Conservation (phyloP, 441 rosid species). For the Populus hybrid region DNA sequence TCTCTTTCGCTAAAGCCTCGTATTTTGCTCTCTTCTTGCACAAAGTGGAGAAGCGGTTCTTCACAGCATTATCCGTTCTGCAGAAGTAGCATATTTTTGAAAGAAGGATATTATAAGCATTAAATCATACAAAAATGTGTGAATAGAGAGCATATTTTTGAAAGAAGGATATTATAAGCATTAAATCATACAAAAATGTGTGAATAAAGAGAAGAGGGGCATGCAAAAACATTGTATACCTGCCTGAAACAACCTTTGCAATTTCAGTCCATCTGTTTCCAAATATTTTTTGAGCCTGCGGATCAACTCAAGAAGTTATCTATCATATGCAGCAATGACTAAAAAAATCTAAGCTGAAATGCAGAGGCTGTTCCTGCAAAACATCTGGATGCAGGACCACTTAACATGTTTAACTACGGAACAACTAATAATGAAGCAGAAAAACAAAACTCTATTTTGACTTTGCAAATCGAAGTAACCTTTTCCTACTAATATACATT, state of each 20-base stretch:
- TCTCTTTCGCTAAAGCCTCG: conserved; percentile 91
- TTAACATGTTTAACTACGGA: background rate
- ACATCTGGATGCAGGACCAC: background rate
- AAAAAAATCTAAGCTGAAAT: background rate
- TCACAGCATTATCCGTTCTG: conserved; percentile 99
- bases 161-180: background rate
- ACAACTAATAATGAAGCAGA: background rate
- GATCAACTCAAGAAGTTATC: conserved; percentile 9
- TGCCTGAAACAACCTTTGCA: conserved; percentile 98
- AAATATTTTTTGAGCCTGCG: conserved; percentile 86
- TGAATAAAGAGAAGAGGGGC: conserved; percentile 2
- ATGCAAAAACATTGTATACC: conserved; percentile 41
- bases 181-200: background rate
- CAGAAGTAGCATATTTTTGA: conserved; percentile 19
- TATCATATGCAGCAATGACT: conserved; percentile 19
- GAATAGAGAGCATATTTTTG: conserved; percentile 4
- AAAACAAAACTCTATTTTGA: background rate
- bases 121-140: background rate
- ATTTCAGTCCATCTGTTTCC: conserved; percentile 99
- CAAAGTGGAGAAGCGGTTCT: conserved; percentile 88
- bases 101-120: background rate
- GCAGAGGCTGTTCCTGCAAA: background rate
- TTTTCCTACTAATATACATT: background rate
- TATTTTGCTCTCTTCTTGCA: conserved; percentile 97
- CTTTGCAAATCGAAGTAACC: background rate